Evolutionary conservation across 2,329 filamentous ascomycete species (phyloP).

Genomic region (Teratosphaeria nubilosa): DNA sequence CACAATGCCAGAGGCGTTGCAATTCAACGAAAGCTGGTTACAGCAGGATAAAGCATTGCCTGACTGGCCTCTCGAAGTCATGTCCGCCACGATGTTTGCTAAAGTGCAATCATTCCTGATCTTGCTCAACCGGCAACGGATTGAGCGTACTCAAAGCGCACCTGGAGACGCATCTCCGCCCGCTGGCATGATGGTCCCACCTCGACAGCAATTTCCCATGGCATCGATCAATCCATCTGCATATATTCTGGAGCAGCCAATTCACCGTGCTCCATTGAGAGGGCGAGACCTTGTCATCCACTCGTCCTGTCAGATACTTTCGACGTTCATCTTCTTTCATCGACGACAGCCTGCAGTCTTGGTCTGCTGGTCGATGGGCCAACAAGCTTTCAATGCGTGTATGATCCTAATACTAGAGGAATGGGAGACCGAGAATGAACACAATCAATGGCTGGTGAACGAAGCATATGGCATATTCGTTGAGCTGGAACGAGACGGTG

Average conservation of each 20-base stretch:
- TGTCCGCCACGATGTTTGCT: conserved; percentile 37
- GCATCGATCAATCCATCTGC: conserved; percentile 5
- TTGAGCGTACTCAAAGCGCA: conserved; percentile 21
- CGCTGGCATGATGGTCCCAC: background rate
- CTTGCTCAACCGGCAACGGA: conserved; percentile 38
- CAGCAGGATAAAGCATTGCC: conserved; percentile 28
- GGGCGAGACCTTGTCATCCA: conserved; percentile 33
- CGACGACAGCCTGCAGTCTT: conserved; percentile 33
- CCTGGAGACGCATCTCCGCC: conserved; percentile 11
- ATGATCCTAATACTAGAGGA: conserved; percentile 41
- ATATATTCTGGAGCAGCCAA: conserved; percentile 11
- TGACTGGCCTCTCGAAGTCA: conserved; percentile 38
- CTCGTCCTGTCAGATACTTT: conserved; percentile 32
- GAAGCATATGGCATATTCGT: conserved; percentile 33
- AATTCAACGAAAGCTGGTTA: conserved; percentile 38
- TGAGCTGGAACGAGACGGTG: conserved; percentile 31
- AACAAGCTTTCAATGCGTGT: conserved; percentile 41
- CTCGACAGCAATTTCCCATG: conserved; percentile 7
- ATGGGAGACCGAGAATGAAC: conserved; percentile 31
- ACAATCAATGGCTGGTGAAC: conserved; percentile 30
- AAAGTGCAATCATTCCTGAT: conserved; percentile 41
- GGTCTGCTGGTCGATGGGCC: conserved; percentile 39
- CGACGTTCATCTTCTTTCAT: conserved; percentile 39
- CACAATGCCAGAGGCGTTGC: conserved; percentile 37
- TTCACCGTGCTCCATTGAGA: conserved; percentile 22